phyloP scores from a whole-genome alignment of 441 rosid species.

The Syzygium malaccense region DNA sequence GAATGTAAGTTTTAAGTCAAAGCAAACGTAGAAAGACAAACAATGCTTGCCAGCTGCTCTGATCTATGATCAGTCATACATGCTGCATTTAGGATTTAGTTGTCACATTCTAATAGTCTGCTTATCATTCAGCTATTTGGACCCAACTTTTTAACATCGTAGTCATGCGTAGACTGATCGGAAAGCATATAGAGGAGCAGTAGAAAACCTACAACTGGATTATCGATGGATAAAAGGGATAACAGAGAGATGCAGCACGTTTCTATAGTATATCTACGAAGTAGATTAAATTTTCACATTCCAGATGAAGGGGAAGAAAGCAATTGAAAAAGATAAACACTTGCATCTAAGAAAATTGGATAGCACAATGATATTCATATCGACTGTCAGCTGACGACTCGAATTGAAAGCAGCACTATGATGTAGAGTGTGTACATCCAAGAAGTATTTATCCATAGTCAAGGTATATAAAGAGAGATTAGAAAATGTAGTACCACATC shows the following conservation, averaged over 20 bases:
- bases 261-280: background rate
- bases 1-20: background rate
- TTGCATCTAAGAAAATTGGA: background rate
- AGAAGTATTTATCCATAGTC: background rate
- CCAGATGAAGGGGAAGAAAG: background rate
- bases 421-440: background rate
- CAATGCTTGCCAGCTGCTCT: background rate
- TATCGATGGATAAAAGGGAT: background rate
- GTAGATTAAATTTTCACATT: background rate
- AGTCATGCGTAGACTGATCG: background rate
- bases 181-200: background rate
- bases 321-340: background rate
- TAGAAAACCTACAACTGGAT: background rate
- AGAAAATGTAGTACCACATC: conserved; percentile 54
- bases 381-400: background rate
- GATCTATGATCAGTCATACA: background rate
- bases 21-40: background rate
- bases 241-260: background rate
- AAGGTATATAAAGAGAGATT: background rate
- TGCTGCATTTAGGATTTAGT: background rate
- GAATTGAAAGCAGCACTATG: background rate
- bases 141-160: background rate
- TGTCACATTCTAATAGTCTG: background rate
- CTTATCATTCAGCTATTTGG: background rate
- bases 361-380: background rate